Base-by-base conservation (phyloP, 495 filamentous ascomycete species). In the Rostrohypoxylon terebratum region DNA sequence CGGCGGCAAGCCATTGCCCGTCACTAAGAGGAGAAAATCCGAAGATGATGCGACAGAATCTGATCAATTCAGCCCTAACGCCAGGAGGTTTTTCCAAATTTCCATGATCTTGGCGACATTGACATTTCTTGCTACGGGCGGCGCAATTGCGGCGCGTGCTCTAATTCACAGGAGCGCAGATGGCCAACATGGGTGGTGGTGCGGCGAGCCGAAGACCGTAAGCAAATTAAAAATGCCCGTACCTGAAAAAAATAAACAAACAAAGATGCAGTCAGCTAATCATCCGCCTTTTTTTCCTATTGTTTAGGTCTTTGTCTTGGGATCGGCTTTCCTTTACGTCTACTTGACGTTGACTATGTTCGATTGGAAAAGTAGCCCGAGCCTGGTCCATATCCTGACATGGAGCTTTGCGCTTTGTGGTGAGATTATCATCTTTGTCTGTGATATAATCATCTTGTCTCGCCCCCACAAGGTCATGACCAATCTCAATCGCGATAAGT, bases 121-220 rank as follows among this genome's bases (percentile, higher is more conserved):
- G 61, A 93, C 92, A 14, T 92, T 96, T 61, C 78, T 94, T 51
- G 92, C 83, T 50, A 93, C 94, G 81, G 88, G 91, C 44, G 84
- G 83, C 53, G 89, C 92, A 74, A 90, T 96, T 72, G 88, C 96
- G 50, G 63, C 87, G 61, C 96, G 94, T 84, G 91, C 93, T 66
- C 83, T 97, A 63, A 58, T 78, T 16, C 68, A 77, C 58, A 67
- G 58, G 48, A 75, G 45, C 44, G 71, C 67, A 25, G 59, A 68
- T 9, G 75, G 71, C 8, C 72, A 90, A 28, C 84, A 92, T 70
- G 83, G 88, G 44, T 98, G 94, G 94, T 98, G 94, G 96, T 96
- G 93, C 77, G 93, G 93, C 28, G 89, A 97, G 80, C 84, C 92
- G 31, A 87, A 89, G 62, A 91, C 91, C 78, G 95, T 98, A 89